phyloP scores from a whole-genome alignment of 257 asterid genomes.

The Buddleja alternifolia region DNA sequence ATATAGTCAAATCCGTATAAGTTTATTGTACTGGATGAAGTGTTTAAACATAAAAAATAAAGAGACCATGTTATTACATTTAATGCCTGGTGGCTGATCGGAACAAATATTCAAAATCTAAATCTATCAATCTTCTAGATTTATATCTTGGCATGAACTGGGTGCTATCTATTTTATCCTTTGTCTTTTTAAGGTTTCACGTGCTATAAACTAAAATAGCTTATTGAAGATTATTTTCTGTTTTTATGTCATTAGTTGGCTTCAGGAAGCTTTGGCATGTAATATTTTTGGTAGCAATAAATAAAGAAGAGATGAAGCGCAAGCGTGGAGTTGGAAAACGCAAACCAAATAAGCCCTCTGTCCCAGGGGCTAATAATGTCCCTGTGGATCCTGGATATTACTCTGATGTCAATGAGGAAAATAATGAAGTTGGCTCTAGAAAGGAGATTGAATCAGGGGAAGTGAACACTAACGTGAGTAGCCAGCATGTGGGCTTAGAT shows the following conservation, averaged over 20 bases:
- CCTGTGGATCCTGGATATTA: constrained; percentile 33
- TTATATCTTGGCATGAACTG: not conserved
- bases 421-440: constrained; percentile 42
- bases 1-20: no score
- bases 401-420: constrained; percentile 44
- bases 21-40: no score
- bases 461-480: constrained; percentile 39
- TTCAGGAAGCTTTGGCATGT: not conserved
- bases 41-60: no score
- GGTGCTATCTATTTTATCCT: not conserved
- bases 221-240: not conserved
- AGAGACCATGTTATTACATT: no score
- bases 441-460: constrained; percentile 41
- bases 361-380: constrained; percentile 18
- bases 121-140: no score
- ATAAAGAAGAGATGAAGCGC: constrained; percentile 46
- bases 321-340: constrained; percentile 43
- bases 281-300: not conserved
- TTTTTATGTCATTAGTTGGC: not conserved
- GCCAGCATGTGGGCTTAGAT: constrained; percentile 42
- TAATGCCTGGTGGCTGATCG: no score
- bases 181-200: not conserved
- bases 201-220: not conserved
- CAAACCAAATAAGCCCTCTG: constrained; percentile 44
- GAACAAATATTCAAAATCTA: no score